phyloP scores from a whole-genome alignment of 805 yeast species.

The Cephaloascus fragrans region DNA sequence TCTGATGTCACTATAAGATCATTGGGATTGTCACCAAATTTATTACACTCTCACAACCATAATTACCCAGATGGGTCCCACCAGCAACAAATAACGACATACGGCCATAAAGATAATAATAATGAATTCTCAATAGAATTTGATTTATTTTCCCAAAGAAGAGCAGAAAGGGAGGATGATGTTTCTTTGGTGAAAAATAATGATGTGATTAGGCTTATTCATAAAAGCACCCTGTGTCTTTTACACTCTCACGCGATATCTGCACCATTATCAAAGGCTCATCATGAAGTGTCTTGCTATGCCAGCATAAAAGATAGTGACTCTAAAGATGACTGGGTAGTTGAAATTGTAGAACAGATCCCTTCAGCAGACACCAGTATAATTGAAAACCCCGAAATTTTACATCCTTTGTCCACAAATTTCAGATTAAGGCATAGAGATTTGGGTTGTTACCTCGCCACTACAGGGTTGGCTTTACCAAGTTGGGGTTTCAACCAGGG shows the following conservation, averaged over 20 bases:
- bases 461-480: constrained; percentile 60
- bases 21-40: constrained; percentile 63
- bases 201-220: constrained; percentile 61
- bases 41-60: constrained; percentile 83
- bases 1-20: constrained; percentile 58
- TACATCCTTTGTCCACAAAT: constrained; percentile 72
- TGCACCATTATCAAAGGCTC: constrained; percentile 60
- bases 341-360: constrained; percentile 66
- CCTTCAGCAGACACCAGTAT: constrained; percentile 27
- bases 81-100: constrained; percentile 93
- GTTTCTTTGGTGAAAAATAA: constrained; percentile 43
- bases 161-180: constrained; percentile 10
- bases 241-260: constrained; percentile 75
- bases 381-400: neutral
- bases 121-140: constrained; percentile 73
- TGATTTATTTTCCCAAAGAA: constrained; percentile 34
- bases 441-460: constrained; percentile 70
- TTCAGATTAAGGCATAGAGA: constrained; percentile 57
- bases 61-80: constrained; percentile 83
- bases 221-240: constrained; percentile 60
- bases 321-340: constrained; percentile 78
- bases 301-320: constrained; percentile 70
- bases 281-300: constrained; percentile 83
- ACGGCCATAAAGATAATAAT: constrained; percentile 80
- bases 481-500: constrained; percentile 83